These are phyloP conservation scores for Elsinoe australis DNA, from an alignment of 2,329 filamentous ascomycete species.

Conservation along the genomic window DNA sequence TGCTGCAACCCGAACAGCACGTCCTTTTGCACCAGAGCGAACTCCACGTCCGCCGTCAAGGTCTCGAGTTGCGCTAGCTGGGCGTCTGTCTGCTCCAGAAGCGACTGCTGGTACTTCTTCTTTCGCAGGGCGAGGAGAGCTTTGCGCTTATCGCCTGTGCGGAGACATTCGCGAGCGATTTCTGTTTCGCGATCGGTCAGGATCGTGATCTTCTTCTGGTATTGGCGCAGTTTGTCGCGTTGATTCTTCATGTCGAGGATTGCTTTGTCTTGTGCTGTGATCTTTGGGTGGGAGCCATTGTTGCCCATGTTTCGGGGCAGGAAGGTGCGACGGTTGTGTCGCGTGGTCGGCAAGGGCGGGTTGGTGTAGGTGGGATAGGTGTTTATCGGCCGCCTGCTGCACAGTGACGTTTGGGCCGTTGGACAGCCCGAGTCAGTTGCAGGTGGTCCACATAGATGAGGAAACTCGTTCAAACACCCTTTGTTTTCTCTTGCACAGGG, in stretches of 20 bases:
- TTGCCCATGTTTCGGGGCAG: constrained; percentile 51
- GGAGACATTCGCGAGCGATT: constrained; percentile 75
- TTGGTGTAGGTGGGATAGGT: constrained; percentile 1
- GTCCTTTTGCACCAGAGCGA: constrained; percentile 94
- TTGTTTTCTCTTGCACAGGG: no score
- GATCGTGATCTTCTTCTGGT: constrained; percentile 80
- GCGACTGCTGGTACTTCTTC: constrained; percentile 93
- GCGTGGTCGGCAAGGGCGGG: background rate
- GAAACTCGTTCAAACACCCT: no score
- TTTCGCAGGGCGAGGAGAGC: constrained; percentile 82
- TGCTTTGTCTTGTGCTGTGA: constrained; percentile 82
- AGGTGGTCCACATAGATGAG: no score
- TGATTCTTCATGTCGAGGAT: constrained; percentile 97
- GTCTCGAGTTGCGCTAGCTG: constrained; percentile 92
- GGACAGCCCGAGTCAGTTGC: no score
- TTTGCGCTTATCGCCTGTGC: constrained; percentile 67
- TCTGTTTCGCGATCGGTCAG: constrained; percentile 82
- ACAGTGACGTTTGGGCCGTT: background rate
- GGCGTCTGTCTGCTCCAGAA: constrained; percentile 80
- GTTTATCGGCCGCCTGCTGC: no score
- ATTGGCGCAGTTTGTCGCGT: constrained; percentile 93
- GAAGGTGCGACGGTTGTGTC: background rate
- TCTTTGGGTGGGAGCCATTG: constrained; percentile 49
- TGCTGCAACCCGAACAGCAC: constrained; percentile 87
- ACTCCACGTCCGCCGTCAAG: constrained; percentile 82